Base-by-base conservation (phyloP, 306 rosid species). In the Glycine tomentella region DNA sequence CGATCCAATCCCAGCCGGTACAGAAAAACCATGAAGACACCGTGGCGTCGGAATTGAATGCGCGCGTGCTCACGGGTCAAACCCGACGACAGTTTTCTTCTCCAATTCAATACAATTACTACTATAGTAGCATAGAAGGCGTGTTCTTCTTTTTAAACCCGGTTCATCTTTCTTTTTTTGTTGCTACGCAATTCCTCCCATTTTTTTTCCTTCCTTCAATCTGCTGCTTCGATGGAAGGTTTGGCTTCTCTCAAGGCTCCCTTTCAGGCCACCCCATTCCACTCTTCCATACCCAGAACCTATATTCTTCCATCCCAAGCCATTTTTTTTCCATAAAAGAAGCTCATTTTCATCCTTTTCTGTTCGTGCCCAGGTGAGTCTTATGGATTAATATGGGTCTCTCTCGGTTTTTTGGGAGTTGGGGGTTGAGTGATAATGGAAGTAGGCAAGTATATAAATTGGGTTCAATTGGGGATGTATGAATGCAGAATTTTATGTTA, bases 201-300 rank as follows among this genome's bases (percentile, higher is more conserved):
- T 9, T 36, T 80, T 36, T 58, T 5, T 36, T 58, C 6, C 31
- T 25, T 25, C 31, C 44, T 40, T 65, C 50, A 13, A n/a, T 7
- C 65, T 58, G 55, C 31, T 25, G 31, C 49, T 74, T 81, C 84
- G 46, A 86, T 95, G 99, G 97, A 89, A 79, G 84, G 87, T 36
- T 78, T 86, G 79, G 84, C 85, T 82, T 91, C 90, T 73, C 84
- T 89, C 50, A 84, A 86, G 62, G 53, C 42, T 49, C 40, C 87
- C 66, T 65, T 86, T 71, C 89, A 81, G 65, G 46, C 84, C 33
- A 38, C 77, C 16, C 80, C 88, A 33, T 84, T 88, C 8, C 38
- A 82, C 76, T 67, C 93, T 82, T 76, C 80, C 74, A 61, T 77
- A 55, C 74, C 86, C 87, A 77, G 59, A 69, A 69, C 78, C 56